These are phyloP conservation scores for Trichoderma asperelloides DNA, from an alignment of 495 filamentous ascomycete genomes.

Conservation along the genomic window DNA sequence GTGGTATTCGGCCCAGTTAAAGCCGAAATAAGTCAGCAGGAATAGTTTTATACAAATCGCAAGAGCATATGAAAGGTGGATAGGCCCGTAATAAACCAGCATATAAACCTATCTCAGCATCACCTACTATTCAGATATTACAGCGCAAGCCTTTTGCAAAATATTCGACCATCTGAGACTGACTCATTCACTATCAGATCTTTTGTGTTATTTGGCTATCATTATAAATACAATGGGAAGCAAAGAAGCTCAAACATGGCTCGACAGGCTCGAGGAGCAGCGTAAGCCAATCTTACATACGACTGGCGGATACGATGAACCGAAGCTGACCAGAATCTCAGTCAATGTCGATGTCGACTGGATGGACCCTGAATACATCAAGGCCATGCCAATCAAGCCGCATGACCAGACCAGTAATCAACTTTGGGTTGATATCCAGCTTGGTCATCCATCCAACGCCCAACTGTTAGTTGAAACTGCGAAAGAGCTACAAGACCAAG, in stretches of 20 bases:
- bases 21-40: not conserved
- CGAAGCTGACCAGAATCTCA: conserved; percentile 13
- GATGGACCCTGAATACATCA: conserved; percentile 32
- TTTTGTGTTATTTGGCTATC: too few species aligned
- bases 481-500: conserved; percentile 30
- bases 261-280: conserved; percentile 21
- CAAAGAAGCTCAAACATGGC: conserved; percentile 14
- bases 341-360: conserved; percentile 37
- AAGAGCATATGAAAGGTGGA: not conserved
- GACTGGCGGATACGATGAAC: not conserved
- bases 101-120: not conserved
- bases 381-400: conserved; percentile 13
- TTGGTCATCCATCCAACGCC: conserved; percentile 27
- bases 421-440: conserved; percentile 29
- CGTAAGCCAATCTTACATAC: conserved; percentile 11
- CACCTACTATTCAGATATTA: not conserved
- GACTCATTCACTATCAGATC: not conserved
- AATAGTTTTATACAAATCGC: not conserved
- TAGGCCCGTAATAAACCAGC: not conserved
- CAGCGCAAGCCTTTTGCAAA: not conserved
- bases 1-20: not conserved
- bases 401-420: conserved; percentile 41
- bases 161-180: too few species aligned
- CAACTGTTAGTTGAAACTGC: conserved; percentile 26
- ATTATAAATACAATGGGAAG: conserved; percentile 1